Base-by-base conservation (phyloP, 768 basidiomycete genomes). In the Panus rudis region DNA sequence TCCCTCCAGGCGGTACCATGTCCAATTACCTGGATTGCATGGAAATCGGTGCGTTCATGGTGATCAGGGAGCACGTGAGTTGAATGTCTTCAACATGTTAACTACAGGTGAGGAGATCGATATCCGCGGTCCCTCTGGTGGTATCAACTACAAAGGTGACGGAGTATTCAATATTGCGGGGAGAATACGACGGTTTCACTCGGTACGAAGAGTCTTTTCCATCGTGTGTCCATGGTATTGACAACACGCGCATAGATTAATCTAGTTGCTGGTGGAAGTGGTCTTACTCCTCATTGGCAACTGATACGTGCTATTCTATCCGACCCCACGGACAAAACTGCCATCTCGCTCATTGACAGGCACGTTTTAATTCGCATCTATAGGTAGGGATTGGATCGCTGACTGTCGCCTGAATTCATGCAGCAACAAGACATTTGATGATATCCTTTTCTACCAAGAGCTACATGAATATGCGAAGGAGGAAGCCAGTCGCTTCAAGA, bases 271-370 rank as follows among this genome's bases (percentile, higher is more conserved):
- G 54, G 54, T 2, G 54, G 54, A 4, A 52, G 45, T 32, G 54
- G 54, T 1, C 38, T 53, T 7, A 56, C 54, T 24, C 54, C 54
- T 4, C 54, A 56, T 38, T 56, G 52, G 52, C 54, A 56, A 42
- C 45, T 56, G 35, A 53, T 56, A 10, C 52, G 53, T 26, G 50
- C 50, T 4, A 46, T 56, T n/a, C 42, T 56, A 41, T 46, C 40
- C 2, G 48, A 53, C 41, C 12, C 26, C 12, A 28, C 26, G 3
- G 54, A 56, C 47, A 21, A 45, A 19, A 56, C 52, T 5, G 6
- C 17, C 11, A 37, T 56, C 12, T 47, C 50, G 13, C 37, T 56
- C 11, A 46, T 56, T 17, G 52, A 56, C 40, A 46, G 53, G 53
- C 51, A 21, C 2, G 51, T 33, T 19, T 26, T 21, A 22, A 10